Base-by-base conservation (phyloP, 441 rosid genomes). In the Rhodomyrtus psidioides region DNA sequence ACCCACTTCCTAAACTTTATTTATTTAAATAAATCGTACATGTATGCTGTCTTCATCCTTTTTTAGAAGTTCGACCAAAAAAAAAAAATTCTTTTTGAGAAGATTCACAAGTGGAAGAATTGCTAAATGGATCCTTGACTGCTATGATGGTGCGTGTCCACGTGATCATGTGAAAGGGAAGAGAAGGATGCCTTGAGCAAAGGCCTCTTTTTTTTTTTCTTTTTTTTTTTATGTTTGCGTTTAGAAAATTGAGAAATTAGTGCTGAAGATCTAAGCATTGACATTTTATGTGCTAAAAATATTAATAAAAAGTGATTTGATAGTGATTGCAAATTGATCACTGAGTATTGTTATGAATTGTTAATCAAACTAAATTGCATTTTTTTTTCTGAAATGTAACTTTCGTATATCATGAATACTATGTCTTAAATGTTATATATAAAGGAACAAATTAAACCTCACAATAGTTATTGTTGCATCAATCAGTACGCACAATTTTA, bases 151-250 rank as follows among this genome's bases (percentile, higher is more conserved):
- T 82, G 90, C 86, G 86, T 84, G 88, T 87, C 88, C 91, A 88
- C 88, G 87, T 88, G 89, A 76, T 81, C 92, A 89, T 92, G 90
- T 89, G 89, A 75, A 17, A 1, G 59, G 57, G 82, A 84, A 89
- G 88, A 53, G 65, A 83, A 65, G 28, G 62, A 30, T 87, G 88
- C 87, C 90, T 89, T 84, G 81, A 84, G n/a, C 26, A 17, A 30
- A 39, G 83, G n/a, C 83, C n/a, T n/a, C n/a, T n/a, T n/a, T n/a
- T n/a, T n/a, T n/a, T n/a, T n/a, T n/a, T 34, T 34, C 4, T 34
- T 34, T 51, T 53, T 19, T 53, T 24, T 53, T 55, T 28, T 53
- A 53, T 82, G 44, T 55, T n/a, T 26, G 0, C 24, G 27, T 53
- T 27, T 56, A 53, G 42, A 28, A 27, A 53, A 65, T 65, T 62